phyloP scores from a whole-genome alignment of 1,284 basidiomycete species.

The Ustilago trichophora region DNA sequence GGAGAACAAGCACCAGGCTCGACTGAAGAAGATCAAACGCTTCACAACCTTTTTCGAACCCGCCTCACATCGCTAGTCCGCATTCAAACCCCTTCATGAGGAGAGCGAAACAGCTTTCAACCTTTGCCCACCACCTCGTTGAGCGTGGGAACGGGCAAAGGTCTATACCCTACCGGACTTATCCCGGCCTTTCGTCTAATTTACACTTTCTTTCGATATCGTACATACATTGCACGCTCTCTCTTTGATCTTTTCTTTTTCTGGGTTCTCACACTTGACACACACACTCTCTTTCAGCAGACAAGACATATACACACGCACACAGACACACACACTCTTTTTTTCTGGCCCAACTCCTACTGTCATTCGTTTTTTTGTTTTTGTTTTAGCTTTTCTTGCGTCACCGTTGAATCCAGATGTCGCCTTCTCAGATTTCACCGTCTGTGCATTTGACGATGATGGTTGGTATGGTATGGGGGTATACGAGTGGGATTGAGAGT shows the following conservation, averaged over 20 bases:
- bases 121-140: slow-evolving; percentile 13
- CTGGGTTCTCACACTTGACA: neutral
- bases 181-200: too few relatives aligned
- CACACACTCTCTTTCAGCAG: too few relatives aligned
- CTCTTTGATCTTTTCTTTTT: neutral
- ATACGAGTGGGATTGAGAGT: too few relatives aligned
- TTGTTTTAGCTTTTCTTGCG: neutral
- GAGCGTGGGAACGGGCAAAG: slow-evolving; percentile 8
- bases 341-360: slow-evolving; percentile 21
- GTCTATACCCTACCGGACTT: slow-evolving; percentile 24
- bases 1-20: slow-evolving; percentile 42
- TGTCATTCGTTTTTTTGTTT: slow-evolving; percentile 22
- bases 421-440: too few relatives aligned
- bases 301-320: too few relatives aligned
- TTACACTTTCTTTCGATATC: neutral
- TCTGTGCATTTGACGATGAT: too few relatives aligned
- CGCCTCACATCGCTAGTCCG: slow-evolving; percentile 41
- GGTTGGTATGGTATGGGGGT: too few relatives aligned
- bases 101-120: too few relatives aligned
- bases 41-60: slow-evolving; percentile 51
- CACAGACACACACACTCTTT: slow-evolving; percentile 1
- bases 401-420: too few relatives aligned
- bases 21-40: slow-evolving; percentile 54
- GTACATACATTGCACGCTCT: neutral
- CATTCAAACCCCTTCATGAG: too few relatives aligned